Percentiles rank a stretch among this genome's conserved stretches.
These are phyloP conservation scores for Bipolaris bicolor DNA, from an alignment of 2,329 filamentous ascomycete genomes.

Conservation along the genomic window DNA sequence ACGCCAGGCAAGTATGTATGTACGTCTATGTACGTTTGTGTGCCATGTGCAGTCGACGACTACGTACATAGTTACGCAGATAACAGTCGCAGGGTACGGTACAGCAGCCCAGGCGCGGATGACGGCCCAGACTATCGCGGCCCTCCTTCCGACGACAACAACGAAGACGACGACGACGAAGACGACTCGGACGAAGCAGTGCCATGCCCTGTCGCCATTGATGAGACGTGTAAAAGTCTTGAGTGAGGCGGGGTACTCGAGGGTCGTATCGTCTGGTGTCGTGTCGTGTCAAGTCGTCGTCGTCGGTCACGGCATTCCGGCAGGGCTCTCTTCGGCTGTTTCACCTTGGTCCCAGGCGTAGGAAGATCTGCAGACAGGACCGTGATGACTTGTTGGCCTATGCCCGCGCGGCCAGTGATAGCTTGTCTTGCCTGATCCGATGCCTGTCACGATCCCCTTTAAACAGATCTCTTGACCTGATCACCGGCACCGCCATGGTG, in stretches of 20 bases:
- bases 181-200: slow-evolving; percentile 3
- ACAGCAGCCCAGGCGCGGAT: not conserved
- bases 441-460: slow-evolving; percentile 6
- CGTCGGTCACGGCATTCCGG: slow-evolving; percentile 4
- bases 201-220: slow-evolving; percentile 9
- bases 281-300: not conserved
- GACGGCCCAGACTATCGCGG: not conserved
- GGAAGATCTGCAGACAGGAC: slow-evolving; percentile 34
- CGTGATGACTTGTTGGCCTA: slow-evolving; percentile 19
- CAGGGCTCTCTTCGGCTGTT: slow-evolving; percentile 36
- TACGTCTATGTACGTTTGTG: not conserved
- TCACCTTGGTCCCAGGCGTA: slow-evolving; percentile 29
- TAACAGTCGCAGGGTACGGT: not conserved
- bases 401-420: slow-evolving; percentile 13
- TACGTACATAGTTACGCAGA: too few species aligned
- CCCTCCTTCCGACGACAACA: not conserved
- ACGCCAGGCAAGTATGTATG: not conserved
- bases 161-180: not conserved
- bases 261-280: slow-evolving; percentile 19
- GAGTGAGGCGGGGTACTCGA: slow-evolving; percentile 28
- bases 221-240: slow-evolving; percentile 8
- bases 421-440: slow-evolving; percentile 12
- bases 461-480: slow-evolving; percentile 1
- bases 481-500: slow-evolving; percentile 1
- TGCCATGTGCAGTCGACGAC: too few species aligned